These are phyloP conservation scores for Suillus variegatus DNA, from an alignment of 768 basidiomycete species.

Conservation along the genomic window DNA sequence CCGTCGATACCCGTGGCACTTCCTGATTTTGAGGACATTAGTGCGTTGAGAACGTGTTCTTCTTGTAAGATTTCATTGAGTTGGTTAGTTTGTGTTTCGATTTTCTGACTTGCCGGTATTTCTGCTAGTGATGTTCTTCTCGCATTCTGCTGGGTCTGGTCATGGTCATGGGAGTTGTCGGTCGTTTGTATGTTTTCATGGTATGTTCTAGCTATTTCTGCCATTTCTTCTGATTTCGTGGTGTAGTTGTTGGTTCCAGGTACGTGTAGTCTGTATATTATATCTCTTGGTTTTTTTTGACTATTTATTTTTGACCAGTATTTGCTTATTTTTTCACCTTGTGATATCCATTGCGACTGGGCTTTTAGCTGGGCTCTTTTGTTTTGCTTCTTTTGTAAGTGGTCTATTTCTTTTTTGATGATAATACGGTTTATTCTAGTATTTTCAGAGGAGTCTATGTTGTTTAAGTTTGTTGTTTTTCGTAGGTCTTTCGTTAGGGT, in stretches of 20 bases:
- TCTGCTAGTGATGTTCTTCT: background rate
- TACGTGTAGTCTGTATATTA: background rate
- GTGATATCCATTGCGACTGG: background rate
- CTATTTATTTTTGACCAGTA: background rate
- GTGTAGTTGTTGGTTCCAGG: fast-evolving
- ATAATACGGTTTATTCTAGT: background rate
- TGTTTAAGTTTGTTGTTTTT: fast-evolving
- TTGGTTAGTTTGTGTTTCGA: fast-evolving
- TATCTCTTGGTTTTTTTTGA: background rate
- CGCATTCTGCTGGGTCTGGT: too few relatives aligned
- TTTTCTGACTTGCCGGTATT: background rate
- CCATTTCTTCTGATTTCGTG: background rate
- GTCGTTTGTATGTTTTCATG: background rate
- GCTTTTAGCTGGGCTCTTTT: background rate
- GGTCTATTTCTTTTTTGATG: background rate
- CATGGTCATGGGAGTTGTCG: too few relatives aligned
- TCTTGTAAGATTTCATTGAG: background rate
- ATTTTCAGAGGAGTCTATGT: background rate
- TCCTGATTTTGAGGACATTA: slow-evolving; percentile 10
- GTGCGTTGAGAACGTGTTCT: slow-evolving; percentile 16
- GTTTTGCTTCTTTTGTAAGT: background rate
- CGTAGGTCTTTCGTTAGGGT: background rate
- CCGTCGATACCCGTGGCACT: slow-evolving; percentile 29
- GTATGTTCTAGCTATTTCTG: background rate
- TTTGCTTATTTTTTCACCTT: background rate